These are phyloP conservation scores for Fusarium virguliforme DNA, from an alignment of 2,329 filamentous ascomycete genomes.

Conservation along the genomic window DNA sequence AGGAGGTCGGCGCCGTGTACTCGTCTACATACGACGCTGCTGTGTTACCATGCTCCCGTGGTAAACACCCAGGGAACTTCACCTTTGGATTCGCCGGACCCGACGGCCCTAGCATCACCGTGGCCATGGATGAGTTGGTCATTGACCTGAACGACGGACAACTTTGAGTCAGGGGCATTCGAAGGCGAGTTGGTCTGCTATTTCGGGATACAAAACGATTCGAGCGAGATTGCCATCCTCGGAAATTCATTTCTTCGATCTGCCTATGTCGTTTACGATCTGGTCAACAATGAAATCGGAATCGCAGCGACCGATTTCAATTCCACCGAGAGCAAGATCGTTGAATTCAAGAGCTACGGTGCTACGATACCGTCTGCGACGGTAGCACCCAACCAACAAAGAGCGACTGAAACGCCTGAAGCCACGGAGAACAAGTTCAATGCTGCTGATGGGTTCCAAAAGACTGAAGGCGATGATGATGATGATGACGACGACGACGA, in stretches of 20 bases:
- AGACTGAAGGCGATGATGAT: conserved; percentile 21
- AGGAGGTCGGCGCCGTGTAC: conserved; percentile 69
- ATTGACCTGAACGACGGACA: conserved; percentile 60
- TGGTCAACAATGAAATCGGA: conserved; percentile 71
- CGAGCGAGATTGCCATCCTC: conserved; percentile 62
- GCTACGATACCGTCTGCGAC: conserved; percentile 69
- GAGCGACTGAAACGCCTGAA: conserved; percentile 45
- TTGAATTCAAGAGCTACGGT: conserved; percentile 66
- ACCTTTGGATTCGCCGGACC: conserved; percentile 69
- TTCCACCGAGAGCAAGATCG: conserved; percentile 65
- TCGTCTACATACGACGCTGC: conserved; percentile 57
- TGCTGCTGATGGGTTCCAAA: conserved; percentile 56
- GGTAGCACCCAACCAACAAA: conserved; percentile 59
- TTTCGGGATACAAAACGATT: conserved; percentile 71
- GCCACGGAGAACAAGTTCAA: conserved; percentile 44
- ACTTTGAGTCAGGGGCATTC: conserved; percentile 61
- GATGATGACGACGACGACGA: conserved; percentile 18
- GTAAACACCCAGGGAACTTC: conserved; percentile 64
- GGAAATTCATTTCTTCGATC: conserved; percentile 74
- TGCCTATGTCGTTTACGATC: conserved; percentile 74
- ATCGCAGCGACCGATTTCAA: conserved; percentile 72
- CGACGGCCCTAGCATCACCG: conserved; percentile 65
- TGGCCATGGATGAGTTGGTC: conserved; percentile 72
- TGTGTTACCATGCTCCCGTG: conserved; percentile 67
- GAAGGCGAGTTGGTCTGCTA: conserved; percentile 65